Conservation (phyloP, 2,329 filamentous ascomycete species). For the Epichloe baconii region DNA sequence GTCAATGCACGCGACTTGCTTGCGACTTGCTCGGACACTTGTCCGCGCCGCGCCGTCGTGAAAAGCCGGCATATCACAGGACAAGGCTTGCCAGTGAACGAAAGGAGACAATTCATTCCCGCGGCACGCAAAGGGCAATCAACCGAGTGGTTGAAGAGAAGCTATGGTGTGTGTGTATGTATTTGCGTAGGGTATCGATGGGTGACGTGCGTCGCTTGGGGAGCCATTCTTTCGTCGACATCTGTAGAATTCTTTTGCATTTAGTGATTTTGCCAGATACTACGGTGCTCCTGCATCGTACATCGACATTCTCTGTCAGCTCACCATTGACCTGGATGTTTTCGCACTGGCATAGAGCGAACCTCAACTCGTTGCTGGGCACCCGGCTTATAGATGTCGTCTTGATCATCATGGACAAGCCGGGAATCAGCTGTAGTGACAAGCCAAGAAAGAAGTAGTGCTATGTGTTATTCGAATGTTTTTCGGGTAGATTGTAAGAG, state of each 20-base stretch:
- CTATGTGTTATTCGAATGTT: background rate
- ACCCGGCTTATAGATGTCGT: conserved; percentile 42
- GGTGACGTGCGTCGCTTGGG: background rate
- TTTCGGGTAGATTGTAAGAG: background rate
- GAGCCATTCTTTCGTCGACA: no score
- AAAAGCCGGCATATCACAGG: no score
- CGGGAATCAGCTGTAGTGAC: conserved; percentile 49
- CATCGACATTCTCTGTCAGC: conserved; percentile 37
- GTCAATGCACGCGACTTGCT: no score
- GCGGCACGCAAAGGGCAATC: background rate
- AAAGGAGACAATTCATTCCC: no score
- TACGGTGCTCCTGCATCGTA: conserved; percentile 19
- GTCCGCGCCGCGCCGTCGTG: no score
- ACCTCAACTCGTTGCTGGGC: conserved; percentile 40
- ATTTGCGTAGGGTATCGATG: no score
- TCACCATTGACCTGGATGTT: conserved; percentile 36
- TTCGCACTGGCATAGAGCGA: conserved; percentile 43
- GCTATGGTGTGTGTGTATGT: no score
- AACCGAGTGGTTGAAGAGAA: background rate
- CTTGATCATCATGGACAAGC: conserved; percentile 37
- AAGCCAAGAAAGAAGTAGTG: conserved; percentile 15
- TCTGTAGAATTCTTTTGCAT: background rate
- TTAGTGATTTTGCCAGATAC: conserved; percentile 20
- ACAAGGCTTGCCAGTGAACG: no score
- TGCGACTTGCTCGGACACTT: no score